phyloP scores from a whole-genome alignment of 2,329 filamentous ascomycete genomes.

The Aureobasidium sp. region DNA sequence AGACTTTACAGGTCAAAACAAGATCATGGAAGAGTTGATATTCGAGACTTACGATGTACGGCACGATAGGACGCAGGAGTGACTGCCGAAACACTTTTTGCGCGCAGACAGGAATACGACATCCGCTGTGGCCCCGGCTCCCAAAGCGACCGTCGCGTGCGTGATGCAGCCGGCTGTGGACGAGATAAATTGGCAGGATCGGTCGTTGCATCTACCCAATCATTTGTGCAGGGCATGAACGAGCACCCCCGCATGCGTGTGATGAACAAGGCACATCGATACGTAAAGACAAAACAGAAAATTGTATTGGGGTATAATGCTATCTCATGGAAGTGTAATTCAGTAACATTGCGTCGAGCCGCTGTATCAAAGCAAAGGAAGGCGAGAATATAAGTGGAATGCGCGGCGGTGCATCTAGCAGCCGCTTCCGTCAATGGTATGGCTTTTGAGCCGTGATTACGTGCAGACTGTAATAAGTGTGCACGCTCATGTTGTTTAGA shows the following conservation, averaged over 20 bases:
- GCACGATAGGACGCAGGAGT: not conserved
- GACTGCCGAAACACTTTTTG: not conserved
- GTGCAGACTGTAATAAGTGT: slow-evolving; percentile 26
- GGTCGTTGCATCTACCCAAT: not conserved
- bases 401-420: not conserved
- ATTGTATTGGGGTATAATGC: slow-evolving; percentile 12
- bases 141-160: not conserved
- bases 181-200: not conserved
- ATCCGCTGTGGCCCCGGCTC: not conserved
- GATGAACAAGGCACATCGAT: not conserved
- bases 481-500: slow-evolving; percentile 27
- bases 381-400: not conserved
- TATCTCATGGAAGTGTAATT: slow-evolving; percentile 1
- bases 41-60: not conserved
- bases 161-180: not conserved
- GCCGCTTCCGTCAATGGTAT: slow-evolving; percentile 1
- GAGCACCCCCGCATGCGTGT: not conserved
- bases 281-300: not conserved
- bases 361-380: not conserved
- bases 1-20: not conserved
- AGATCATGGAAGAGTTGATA: not conserved
- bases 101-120: not conserved
- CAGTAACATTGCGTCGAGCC: not conserved
- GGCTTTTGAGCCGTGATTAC: slow-evolving; percentile 11
- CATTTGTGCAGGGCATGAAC: not conserved